Conservation (phyloP, 441 rosid genomes). For the Gossypium laxum region DNA sequence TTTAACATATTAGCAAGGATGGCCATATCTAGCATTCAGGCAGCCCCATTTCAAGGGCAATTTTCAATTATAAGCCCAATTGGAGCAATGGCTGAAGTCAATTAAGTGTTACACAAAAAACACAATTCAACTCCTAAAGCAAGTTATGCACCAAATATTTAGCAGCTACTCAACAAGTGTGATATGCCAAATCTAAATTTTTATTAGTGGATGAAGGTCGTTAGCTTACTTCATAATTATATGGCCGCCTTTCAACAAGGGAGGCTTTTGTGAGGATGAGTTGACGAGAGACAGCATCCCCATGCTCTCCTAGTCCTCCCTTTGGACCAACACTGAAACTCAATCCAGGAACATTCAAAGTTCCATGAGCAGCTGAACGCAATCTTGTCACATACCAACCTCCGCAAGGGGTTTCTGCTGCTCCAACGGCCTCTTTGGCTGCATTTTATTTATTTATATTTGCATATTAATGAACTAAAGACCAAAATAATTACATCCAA, state of each 20-base stretch:
- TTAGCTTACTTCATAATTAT: constrained; percentile 97
- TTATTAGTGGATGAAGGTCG: constrained; percentile 19
- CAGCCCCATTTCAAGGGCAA: background rate
- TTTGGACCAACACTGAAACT: constrained; percentile 80
- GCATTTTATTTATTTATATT: constrained; percentile 18
- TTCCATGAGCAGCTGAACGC: constrained; percentile 92
- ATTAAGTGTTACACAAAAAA: background rate
- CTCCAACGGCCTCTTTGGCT: constrained; percentile 95
- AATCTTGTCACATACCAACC: constrained; percentile 90
- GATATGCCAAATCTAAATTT: constrained; percentile 4
- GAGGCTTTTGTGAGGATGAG: constrained; percentile 85
- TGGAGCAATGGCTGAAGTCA: background rate
- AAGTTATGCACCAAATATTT: constrained; percentile 1
- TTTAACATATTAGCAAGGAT: constrained; percentile 1
- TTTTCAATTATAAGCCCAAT: background rate
- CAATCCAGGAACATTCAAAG: constrained; percentile 67
- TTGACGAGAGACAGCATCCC: constrained; percentile 82
- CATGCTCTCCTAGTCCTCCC: constrained; percentile 95
- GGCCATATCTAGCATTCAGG: background rate
- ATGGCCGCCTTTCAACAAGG: constrained; percentile 84
- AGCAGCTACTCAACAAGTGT: background rate
- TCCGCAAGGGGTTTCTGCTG: constrained; percentile 81
- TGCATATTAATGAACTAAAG: constrained; percentile 5
- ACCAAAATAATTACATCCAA: constrained; percentile 5
- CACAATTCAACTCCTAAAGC: background rate